A percentile compares a stretch with the other conserved stretches of the same genome.
Evolutionary conservation across 495 filamentous ascomycete species (phyloP).

Genomic region (Margaritispora aquatica): DNA sequence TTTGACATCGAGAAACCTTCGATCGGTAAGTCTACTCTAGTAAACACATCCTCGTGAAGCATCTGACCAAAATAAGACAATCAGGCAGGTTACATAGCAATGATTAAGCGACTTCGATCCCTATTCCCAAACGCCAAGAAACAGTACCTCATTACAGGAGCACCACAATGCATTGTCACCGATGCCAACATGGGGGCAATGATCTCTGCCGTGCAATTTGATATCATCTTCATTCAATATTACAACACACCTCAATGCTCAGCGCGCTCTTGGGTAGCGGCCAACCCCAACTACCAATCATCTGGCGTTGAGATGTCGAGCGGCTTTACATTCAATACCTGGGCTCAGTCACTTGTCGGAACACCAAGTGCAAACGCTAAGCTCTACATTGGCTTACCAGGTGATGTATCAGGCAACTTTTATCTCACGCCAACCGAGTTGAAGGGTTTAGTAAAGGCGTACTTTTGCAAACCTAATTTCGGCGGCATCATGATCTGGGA

Average conservation of each 20-base stretch:
- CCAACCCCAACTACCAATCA: slow-evolving; percentile 26
- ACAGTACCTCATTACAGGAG: slow-evolving; percentile 48
- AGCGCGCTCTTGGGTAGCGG: slow-evolving; percentile 37
- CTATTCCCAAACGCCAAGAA: slow-evolving; percentile 37
- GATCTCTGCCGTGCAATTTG: slow-evolving; percentile 45
- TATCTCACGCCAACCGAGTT: slow-evolving; percentile 1
- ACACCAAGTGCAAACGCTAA: slow-evolving; percentile 33
- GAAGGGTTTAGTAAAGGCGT: slow-evolving; percentile 37
- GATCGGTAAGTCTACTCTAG: slow-evolving; percentile 31
- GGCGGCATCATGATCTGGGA: slow-evolving; percentile 72
- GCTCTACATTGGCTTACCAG: slow-evolving; percentile 34
- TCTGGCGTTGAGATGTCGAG: slow-evolving; percentile 15
- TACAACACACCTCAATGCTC: slow-evolving; percentile 43
- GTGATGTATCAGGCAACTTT: slow-evolving; percentile 6
- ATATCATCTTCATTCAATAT: slow-evolving; percentile 63
- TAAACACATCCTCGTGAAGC: slow-evolving; percentile 14
- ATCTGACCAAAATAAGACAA: slow-evolving; percentile 25
- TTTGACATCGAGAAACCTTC: slow-evolving; percentile 42
- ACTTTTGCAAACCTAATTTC: slow-evolving; percentile 46
- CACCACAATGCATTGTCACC: slow-evolving; percentile 49
- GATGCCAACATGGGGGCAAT: slow-evolving; percentile 47
- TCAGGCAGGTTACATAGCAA: slow-evolving; percentile 33
- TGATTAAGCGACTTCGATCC: slow-evolving; percentile 39
- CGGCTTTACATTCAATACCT: slow-evolving; percentile 28
- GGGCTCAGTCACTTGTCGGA: slow-evolving; percentile 27